Evolutionary conservation across 1,139 yeast genomes (phyloP).

Genomic region (Yamadazyma kanchanaburiensis): DNA sequence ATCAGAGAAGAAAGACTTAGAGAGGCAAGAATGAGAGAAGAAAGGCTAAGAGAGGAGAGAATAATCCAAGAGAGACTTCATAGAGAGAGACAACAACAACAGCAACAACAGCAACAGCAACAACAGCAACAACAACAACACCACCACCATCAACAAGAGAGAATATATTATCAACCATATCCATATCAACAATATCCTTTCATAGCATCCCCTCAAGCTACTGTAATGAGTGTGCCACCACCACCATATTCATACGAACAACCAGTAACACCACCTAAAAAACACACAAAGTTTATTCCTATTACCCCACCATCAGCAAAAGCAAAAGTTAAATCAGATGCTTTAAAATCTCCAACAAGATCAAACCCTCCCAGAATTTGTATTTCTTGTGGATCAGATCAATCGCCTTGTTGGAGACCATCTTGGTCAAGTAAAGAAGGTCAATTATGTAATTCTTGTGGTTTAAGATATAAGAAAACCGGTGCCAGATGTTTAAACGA

Average conservation of each 20-base stretch:
- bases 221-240: constrained; percentile 10
- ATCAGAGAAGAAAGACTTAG: constrained; percentile 1
- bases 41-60: constrained; percentile 1
- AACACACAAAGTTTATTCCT: constrained; percentile 35
- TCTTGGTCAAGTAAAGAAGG: constrained; percentile 89
- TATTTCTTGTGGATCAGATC: constrained; percentile 87
- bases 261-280: constrained; percentile 15
- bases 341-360: constrained; percentile 29
- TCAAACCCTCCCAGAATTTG: constrained; percentile 54
- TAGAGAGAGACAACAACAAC: constrained; percentile 5
- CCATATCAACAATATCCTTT: constrained; percentile 13
- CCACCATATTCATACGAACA: constrained; percentile 11
- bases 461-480: constrained; percentile 89
- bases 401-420: constrained; percentile 98
- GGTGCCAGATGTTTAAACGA: constrained; percentile 82
- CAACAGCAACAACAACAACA: not conserved
- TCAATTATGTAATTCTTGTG: constrained; percentile 95
- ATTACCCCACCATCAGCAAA: constrained; percentile 43
- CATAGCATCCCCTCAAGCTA: constrained; percentile 12
- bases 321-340: constrained; percentile 23
- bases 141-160: constrained; percentile 1
- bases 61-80: constrained; percentile 4
- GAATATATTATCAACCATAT: constrained; percentile 12
- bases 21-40: constrained; percentile 5
- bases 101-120: not conserved